Conservation (phyloP, 164 flowering plant genomes). For the Vitis amurensis region DNA sequence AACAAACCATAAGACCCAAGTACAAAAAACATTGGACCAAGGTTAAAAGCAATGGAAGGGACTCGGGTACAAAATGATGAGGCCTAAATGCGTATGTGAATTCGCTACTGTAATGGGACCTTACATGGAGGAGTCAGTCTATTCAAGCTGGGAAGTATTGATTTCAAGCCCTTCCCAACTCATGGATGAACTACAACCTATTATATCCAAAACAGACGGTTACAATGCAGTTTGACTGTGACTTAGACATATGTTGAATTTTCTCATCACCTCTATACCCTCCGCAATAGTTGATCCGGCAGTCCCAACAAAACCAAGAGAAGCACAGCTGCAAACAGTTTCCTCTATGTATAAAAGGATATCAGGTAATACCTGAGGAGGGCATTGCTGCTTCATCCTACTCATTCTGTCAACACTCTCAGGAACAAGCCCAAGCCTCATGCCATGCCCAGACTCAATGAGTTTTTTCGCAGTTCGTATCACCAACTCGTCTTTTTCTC, state of each 20-base stretch:
- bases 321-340: slow-evolving; percentile 83
- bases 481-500: slow-evolving; percentile 55
- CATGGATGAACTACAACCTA: no score
- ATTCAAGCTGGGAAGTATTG: no score
- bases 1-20: no score
- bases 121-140: no score
- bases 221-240: background rate
- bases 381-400: slow-evolving; percentile 28
- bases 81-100: no score
- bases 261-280: slow-evolving; percentile 76
- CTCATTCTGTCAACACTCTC: slow-evolving; percentile 9
- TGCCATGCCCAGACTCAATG: slow-evolving; percentile 38
- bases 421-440: slow-evolving; percentile 32
- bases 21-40: no score
- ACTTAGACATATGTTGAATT: slow-evolving; percentile 41
- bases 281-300: slow-evolving; percentile 94
- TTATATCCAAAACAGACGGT: no score
- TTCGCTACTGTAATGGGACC: no score
- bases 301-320: slow-evolving; percentile 94
- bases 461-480: slow-evolving; percentile 48
- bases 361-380: slow-evolving; percentile 42
- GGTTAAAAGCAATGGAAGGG: no score
- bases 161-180: no score
- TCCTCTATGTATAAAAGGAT: slow-evolving; percentile 77
- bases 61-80: no score